These are phyloP conservation scores for Rubus idaeus DNA, from an alignment of 306 rosid genomes.

Conservation along the genomic window DNA sequence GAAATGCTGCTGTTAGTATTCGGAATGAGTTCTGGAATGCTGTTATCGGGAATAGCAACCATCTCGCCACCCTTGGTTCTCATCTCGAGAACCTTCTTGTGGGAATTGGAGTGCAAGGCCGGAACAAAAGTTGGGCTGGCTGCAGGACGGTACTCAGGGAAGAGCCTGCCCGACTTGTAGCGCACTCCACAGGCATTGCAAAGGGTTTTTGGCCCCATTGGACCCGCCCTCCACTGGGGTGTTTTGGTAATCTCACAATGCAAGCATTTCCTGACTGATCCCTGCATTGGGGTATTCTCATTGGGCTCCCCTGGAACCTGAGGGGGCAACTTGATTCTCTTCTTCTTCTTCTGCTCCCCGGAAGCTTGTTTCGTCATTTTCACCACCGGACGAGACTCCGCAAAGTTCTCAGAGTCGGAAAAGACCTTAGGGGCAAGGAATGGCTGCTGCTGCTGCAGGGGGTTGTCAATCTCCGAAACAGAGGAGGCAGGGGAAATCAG, in stretches of 20 bases:
- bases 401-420: slow-evolving; percentile 67
- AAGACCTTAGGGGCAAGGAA: slow-evolving; percentile 34
- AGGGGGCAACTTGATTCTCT: slow-evolving; percentile 52
- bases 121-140: slow-evolving; percentile 93
- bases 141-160: slow-evolving; percentile 94
- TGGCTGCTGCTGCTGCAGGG: slow-evolving; percentile 26
- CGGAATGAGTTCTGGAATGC: slow-evolving; percentile 79
- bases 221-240: slow-evolving; percentile 99
- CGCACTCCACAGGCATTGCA: slow-evolving; percentile 98
- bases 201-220: slow-evolving; percentile 92
- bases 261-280: slow-evolving; percentile 81
- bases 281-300: slow-evolving; percentile 39
- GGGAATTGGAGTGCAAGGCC: slow-evolving; percentile 86
- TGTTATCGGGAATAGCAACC: slow-evolving; percentile 16
- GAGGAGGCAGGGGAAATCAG: slow-evolving; percentile 88
- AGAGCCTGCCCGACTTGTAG: slow-evolving; percentile 88
- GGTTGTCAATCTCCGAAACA: slow-evolving; percentile 22
- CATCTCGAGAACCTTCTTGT: slow-evolving; percentile 93
- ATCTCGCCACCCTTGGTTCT: slow-evolving; percentile 48
- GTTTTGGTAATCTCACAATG: slow-evolving; percentile 98
- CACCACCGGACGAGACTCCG: slow-evolving; percentile 55
- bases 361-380: slow-evolving; percentile 29
- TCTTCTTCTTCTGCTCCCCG: slow-evolving; percentile 42
- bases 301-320: slow-evolving; percentile 40
- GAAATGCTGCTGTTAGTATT: slow-evolving; percentile 64